phyloP scores from a whole-genome alignment of 306 rosid species.

The Hippophae rhamnoides region DNA sequence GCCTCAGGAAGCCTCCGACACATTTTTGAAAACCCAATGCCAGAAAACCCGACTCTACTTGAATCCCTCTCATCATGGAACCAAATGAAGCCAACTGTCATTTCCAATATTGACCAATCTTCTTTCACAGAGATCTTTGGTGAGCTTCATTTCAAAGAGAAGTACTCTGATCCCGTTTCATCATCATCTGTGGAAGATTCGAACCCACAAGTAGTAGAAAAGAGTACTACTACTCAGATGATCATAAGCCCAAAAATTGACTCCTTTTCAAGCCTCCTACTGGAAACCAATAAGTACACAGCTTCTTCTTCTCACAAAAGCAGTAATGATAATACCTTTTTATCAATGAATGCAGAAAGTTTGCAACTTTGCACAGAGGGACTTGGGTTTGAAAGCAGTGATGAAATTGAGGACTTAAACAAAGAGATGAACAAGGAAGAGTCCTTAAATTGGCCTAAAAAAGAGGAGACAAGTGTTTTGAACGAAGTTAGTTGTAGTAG shows the following conservation, averaged over 20 bases:
- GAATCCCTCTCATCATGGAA: slow-evolving; percentile 57
- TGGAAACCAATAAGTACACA: slow-evolving; percentile 9
- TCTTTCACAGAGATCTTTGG: slow-evolving; percentile 79
- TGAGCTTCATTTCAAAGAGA: slow-evolving; percentile 72
- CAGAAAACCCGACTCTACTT: slow-evolving; percentile 39
- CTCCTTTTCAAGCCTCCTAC: slow-evolving; percentile 13
- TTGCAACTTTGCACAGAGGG: slow-evolving; percentile 92
- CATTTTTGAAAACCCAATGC: slow-evolving; percentile 60
- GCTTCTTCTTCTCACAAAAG: slow-evolving; percentile 26
- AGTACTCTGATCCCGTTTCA: slow-evolving; percentile 7
- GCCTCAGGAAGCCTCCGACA: slow-evolving; percentile 60
- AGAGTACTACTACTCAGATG: background rate
- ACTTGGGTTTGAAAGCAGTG: slow-evolving; percentile 82
- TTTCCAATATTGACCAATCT: slow-evolving; percentile 17
- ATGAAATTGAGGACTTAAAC: slow-evolving; percentile 55
- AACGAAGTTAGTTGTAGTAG: background rate
- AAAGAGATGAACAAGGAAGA: slow-evolving; percentile 5
- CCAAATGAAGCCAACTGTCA: slow-evolving; percentile 35
- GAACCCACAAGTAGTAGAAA: background rate
- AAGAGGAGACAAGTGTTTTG: slow-evolving; percentile 14
- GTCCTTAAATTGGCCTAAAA: slow-evolving; percentile 7
- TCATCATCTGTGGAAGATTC: slow-evolving; percentile 10
- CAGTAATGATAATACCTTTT: slow-evolving; percentile 53
- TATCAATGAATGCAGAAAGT: slow-evolving; percentile 56
- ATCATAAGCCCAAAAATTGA: slow-evolving; percentile 9